Evolutionary conservation across 116 monocot species (phyloP), one percentile per base, ranked within the genome.

Genomic region (Zostera marina): DNA sequence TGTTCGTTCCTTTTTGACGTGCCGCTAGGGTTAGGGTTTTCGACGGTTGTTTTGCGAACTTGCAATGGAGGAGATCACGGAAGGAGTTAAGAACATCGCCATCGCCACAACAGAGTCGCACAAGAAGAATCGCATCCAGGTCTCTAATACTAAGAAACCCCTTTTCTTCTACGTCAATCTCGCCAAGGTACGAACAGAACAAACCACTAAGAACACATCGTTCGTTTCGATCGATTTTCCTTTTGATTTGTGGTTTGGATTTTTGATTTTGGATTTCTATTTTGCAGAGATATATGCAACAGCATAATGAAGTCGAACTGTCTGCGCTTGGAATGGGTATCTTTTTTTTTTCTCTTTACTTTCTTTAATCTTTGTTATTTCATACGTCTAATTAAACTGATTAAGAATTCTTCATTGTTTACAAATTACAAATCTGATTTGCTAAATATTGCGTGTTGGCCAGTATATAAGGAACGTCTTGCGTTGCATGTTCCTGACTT

Each of bases 91-190:
- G 22, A 75, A 56, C 64, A 42, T 75, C 22, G 47, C 1, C 22
- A 53, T 63, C 25, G 57, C 47, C 58, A 39, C 49, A 8, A 51
- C 12, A 21, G 58, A 53, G 47, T 72, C 63, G 9, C 71, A 81
- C 64, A 92, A 76, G 74, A 92, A 81, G 76, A 83, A 92, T 57
- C 72, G 78, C 22, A 92, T 92, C 70, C 92, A 92, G 74, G 92
- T 87, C 17, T 92, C 92, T 23, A 92, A 83, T 61, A 92, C 83
- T 19, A 92, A 92, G 76, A 92, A 87, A 68, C 92, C 87, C 12
- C 83, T 83, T 65, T 87, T 87, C 79, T 92, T 92, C 74, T 92
- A 92, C 66, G 92, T 92, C 70, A 87, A 87, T 59, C 87, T 87
- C 51, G 87, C 92, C 63, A 92, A 92, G 92, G 91, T 86, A 61